These are phyloP conservation scores for Colletotrichum tamarilloi DNA, from an alignment of 2,329 filamentous ascomycete species.

Conservation along the genomic window DNA sequence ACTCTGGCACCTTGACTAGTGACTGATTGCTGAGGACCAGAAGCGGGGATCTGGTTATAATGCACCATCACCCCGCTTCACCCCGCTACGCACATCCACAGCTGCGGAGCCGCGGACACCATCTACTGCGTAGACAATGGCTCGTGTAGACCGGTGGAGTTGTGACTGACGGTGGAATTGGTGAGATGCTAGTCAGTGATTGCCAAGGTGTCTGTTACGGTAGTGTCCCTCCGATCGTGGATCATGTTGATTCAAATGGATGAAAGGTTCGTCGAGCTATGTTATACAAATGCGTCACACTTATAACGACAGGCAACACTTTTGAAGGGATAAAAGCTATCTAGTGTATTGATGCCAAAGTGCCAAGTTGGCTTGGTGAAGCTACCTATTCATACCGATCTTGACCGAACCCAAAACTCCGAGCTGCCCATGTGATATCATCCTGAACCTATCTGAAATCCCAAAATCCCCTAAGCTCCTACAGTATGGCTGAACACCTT, in stretches of 20 bases:
- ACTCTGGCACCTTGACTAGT: not conserved
- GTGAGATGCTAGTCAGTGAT: not conserved
- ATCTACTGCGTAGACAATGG: no score
- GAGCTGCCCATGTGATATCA: constrained; percentile 14
- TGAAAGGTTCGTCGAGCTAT: not conserved
- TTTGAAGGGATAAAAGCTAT: not conserved
- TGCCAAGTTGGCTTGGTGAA: not conserved
- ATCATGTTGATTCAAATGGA: not conserved
- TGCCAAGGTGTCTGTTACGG: not conserved
- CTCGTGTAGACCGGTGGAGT: not conserved
- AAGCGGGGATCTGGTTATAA: no score
- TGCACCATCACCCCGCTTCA: not conserved
- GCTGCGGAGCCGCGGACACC: not conserved
- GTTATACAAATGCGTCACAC: not conserved
- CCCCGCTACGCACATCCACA: not conserved
- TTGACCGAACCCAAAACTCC: constrained; percentile 27
- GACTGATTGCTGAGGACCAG: not conserved
- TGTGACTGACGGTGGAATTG: not conserved
- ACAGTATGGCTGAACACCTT: constrained; percentile 88
- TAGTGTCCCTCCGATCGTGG: not conserved
- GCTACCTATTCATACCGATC: not conserved
- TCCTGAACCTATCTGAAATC: not conserved
- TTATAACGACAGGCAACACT: not conserved
- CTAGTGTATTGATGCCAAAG: constrained; percentile 14
- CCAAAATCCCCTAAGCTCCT: constrained; percentile 52